Evolutionary conservation across 495 filamentous ascomycete species (phyloP).

Genomic region (Annulohypoxylon maeteangense): DNA sequence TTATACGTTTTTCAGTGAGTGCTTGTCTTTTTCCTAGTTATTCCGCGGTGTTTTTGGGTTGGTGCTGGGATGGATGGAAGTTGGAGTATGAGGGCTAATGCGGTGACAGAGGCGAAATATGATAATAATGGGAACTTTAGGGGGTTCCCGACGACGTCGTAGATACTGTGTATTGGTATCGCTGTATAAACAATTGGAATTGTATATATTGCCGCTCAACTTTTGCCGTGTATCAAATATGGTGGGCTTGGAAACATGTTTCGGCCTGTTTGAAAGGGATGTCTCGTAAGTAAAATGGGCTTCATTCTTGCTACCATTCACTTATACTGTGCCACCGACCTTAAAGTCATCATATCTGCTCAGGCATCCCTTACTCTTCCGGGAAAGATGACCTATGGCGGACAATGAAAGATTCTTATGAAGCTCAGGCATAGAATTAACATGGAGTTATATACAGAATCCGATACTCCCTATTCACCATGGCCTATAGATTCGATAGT

Average conservation of each 20-base stretch:
- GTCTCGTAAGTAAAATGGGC: background rate
- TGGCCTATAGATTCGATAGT: too few relatives aligned
- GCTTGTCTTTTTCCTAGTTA: background rate
- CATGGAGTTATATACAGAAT: too few relatives aligned
- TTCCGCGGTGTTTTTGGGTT: conserved; percentile 8
- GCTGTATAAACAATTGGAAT: conserved; percentile 15
- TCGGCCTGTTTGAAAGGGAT: background rate
- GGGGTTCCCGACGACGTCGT: conserved; percentile 41
- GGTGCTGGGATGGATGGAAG: background rate
- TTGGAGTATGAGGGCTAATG: conserved; percentile 32
- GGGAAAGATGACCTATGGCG: too few relatives aligned
- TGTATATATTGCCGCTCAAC: conserved; percentile 9
- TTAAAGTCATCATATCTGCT: too few relatives aligned
- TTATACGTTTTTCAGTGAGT: conserved; percentile 97
- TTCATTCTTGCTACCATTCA: too few relatives aligned
- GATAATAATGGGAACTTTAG: conserved; percentile 76
- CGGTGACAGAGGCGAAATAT: conserved; percentile 78
- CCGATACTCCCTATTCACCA: too few relatives aligned
- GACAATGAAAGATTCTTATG: too few relatives aligned
- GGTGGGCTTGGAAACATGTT: background rate
- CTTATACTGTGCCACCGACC: too few relatives aligned
- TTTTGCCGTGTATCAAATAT: background rate
- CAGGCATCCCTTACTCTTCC: too few relatives aligned
- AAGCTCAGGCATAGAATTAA: too few relatives aligned
- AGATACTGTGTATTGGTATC: conserved; percentile 11